Evolutionary conservation across 2,329 filamentous ascomycete species (phyloP), one percentile per base, ranked within the genome.

Genomic region (Paecilomyces niveus): DNA sequence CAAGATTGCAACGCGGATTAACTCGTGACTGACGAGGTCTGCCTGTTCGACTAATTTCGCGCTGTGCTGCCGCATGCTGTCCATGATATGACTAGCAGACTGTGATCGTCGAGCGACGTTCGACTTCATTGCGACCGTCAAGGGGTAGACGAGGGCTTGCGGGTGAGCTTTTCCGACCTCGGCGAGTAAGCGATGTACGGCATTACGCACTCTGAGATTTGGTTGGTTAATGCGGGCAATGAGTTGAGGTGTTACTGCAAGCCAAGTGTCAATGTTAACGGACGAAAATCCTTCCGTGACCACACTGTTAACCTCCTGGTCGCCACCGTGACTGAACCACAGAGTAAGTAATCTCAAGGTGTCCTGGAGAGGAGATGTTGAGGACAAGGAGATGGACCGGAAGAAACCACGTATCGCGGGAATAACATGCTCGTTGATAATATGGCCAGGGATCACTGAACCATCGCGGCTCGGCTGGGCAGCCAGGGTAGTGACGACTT

Each of bases 51-150:
- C 94, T 35, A 99, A 83, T 66, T 86, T 89, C 21, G 91, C 87
- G 70, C 92, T 97, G 72, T 99, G 95, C 65, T 93, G 89, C 45
- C 92, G 89, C 91, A 99, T 96, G 69, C 89, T 96, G 62, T 97
- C 92, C 92, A 99, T 97, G 67, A 99, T 96, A 64, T 92, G 87
- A 32, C 85, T 88, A 3, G 95, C 95, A 45, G 92, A 96, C 67
- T 90, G 87, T 31, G 92, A 94, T 58, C 94, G 86, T 59, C 90
- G 85, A 33, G 88, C 86, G 61, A 90, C 89, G 64, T 95, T 89
- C 1, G 94, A 97, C 74, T 99, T 99, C 87, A 97, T 97, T 13
- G 94, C 93, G 18, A 99, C 95, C 0, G 94, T 99, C 69, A 99
- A 83, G 7, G 94, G 93, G 71, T 97, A 99, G 15, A 99, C 94